Conservation (phyloP, 208 protist genomes). For the Leishmania arabica region DNA sequence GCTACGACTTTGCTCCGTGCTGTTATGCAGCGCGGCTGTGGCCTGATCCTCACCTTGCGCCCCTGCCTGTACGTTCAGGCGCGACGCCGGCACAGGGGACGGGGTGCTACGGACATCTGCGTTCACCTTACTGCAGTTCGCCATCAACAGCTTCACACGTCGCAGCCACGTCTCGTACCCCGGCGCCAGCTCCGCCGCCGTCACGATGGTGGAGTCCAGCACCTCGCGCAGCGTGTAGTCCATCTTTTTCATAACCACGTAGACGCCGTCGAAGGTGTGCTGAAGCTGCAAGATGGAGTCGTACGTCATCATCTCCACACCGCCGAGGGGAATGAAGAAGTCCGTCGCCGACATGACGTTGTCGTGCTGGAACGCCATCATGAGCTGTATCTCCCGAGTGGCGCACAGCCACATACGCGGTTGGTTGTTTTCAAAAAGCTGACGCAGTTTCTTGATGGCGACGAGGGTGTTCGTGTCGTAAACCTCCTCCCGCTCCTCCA, state of each 20-base stretch:
- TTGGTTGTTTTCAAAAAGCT: slow-evolving; percentile 79
- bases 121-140: background rate
- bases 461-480: slow-evolving; percentile 68
- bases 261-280: slow-evolving; percentile 78
- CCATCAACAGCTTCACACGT: background rate
- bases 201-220: slow-evolving; percentile 61
- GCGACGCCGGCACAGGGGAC: background rate
- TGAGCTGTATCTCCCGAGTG: slow-evolving; percentile 82
- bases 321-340: slow-evolving; percentile 87
- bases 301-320: slow-evolving; percentile 68
- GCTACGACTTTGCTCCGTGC: background rate
- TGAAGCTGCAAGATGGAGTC: slow-evolving; percentile 59
- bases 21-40: background rate
- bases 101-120: background rate
- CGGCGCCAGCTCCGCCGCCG: slow-evolving; percentile 22
- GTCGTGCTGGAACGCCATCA: slow-evolving; percentile 81
- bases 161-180: slow-evolving; percentile 13
- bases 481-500: slow-evolving; percentile 59
- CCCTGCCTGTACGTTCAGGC: background rate
- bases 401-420: slow-evolving; percentile 89
- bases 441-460: slow-evolving; percentile 77
- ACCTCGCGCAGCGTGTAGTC: slow-evolving; percentile 88
- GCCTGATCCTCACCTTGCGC: background rate
- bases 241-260: slow-evolving; percentile 90
- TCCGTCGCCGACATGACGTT: slow-evolving; percentile 82